Conservation (phyloP, 2,329 filamentous ascomycete species). For the Fusarium devonianum region DNA sequence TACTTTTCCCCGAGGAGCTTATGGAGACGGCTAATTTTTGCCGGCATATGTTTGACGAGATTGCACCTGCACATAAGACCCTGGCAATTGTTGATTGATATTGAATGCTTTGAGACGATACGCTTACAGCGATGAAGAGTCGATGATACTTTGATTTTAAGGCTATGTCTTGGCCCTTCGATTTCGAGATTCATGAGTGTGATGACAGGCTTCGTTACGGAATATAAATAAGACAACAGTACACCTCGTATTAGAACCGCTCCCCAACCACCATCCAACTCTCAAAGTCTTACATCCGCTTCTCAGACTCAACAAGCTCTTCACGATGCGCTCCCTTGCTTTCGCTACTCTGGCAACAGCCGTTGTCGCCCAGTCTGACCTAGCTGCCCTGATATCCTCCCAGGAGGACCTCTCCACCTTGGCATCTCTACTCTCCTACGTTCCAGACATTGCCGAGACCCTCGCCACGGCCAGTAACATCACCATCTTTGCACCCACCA, state of each 20-base stretch:
- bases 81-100: constrained; percentile 1
- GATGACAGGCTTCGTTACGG: neutral
- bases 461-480: constrained; percentile 45
- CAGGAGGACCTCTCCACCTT: constrained; percentile 29
- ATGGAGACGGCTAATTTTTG: constrained; percentile 30
- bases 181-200: neutral
- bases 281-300: neutral
- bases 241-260: neutral
- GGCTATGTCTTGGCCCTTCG: neutral
- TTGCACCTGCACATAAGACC: neutral
- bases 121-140: constrained; percentile 3
- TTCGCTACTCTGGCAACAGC: constrained; percentile 23
- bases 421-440: constrained; percentile 27
- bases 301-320: neutral
- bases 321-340: constrained; percentile 22
- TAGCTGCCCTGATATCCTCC: constrained; percentile 26
- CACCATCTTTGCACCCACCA: constrained; percentile 48
- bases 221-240: constrained; percentile 17
- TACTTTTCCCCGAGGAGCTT: constrained; percentile 17
- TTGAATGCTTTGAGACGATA: neutral
- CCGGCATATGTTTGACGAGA: constrained; percentile 10
- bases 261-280: too few species aligned
- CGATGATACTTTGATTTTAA: constrained; percentile 23
- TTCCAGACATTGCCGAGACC: constrained; percentile 41
- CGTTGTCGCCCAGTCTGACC: constrained; percentile 24